These are phyloP conservation scores for Flaveria linearis DNA, from an alignment of 129 eudicot genomes.

Conservation along the genomic window DNA sequence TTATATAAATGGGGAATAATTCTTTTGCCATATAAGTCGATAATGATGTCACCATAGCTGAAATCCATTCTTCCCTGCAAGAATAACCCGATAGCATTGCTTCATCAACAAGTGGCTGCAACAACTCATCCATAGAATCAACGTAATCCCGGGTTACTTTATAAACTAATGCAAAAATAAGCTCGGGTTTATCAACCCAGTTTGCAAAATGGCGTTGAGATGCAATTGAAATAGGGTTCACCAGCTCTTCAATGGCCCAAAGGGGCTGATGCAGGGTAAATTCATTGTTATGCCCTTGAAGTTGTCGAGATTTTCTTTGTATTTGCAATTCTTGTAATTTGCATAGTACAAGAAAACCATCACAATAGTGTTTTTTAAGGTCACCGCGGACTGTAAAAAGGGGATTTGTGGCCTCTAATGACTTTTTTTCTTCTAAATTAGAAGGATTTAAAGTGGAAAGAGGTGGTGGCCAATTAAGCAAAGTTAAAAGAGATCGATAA, in stretches of 20 bases:
- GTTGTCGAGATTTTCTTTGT: conserved; percentile 81
- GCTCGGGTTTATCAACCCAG: conserved; percentile 90
- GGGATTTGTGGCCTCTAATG: conserved; percentile 62
- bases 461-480: conserved; percentile 96
- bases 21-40: conserved; percentile 86
- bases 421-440: conserved; percentile 41
- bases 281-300: conserved; percentile 62
- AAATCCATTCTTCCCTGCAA: conserved; percentile 98
- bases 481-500: conserved; percentile 76
- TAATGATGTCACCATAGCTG: conserved; percentile 81
- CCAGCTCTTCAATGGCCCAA: conserved; percentile 98
- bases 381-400: conserved; percentile 73
- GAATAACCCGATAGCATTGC: conserved; percentile 91
- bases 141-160: conserved; percentile 83
- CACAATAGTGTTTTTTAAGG: conserved; percentile 76
- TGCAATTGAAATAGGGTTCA: conserved; percentile 80
- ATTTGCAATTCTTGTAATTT: conserved; percentile 84
- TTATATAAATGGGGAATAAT: conserved; percentile 57
- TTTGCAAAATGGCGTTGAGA: conserved; percentile 81
- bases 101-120: conserved; percentile 93
- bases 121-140: conserved; percentile 84
- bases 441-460: conserved; percentile 57
- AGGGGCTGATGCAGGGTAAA: conserved; percentile 67
- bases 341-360: conserved; percentile 80
- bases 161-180: conserved; percentile 74